Evolutionary conservation across 2,329 filamentous ascomycete species (phyloP), one percentile per base, ranked within the genome.

Genomic region (Colletotrichum chlorophyti): DNA sequence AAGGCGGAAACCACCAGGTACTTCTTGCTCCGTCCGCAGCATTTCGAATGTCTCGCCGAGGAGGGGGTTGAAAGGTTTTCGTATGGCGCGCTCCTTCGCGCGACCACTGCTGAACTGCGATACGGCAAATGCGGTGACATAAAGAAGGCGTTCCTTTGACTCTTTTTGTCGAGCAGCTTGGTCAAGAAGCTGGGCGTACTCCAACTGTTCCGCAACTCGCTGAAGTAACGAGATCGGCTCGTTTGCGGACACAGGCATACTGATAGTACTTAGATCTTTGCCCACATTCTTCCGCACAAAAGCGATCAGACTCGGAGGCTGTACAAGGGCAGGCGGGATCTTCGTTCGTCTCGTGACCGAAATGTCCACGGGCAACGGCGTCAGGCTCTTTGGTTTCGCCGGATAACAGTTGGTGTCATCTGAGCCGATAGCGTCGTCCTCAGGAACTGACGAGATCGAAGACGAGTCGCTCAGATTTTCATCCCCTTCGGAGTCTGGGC

Each of bases 261-360:
- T 93, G 64, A 99, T 96, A 3, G 93, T 96, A 60, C 92, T 97
- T 45, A 99, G 80, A 73, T 99, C 95, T 74, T 99, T 99, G 69
- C 95, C 95, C 9, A 98, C 95, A 66, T 99, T 99, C 74, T 98
- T 99, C 65, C 95, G 88, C 27, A 98, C 82, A 72, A 98, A 97
- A 0, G 91, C 91, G 64, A 99, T 97, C 50, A 99, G 79, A 71
- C 92, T 97, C 0, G 95, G 95, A 0, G 95, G 95, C 55, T 87
- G 79, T 12, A 93, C 87, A 24, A 88, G 92, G 6, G 93, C 87
- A 2, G 90, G 80, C 3, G 87, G 83, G 14, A 99, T 86, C 0
- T 85, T 88, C 6, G 77, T 80, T 55, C 95, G 86, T 29, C 95
- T 86, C 34, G 81, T 74, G 3, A 96, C 81, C 0, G 75, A 66